Base-by-base conservation (phyloP, 1,284 basidiomycete species). In the Fomitopsis betulina region DNA sequence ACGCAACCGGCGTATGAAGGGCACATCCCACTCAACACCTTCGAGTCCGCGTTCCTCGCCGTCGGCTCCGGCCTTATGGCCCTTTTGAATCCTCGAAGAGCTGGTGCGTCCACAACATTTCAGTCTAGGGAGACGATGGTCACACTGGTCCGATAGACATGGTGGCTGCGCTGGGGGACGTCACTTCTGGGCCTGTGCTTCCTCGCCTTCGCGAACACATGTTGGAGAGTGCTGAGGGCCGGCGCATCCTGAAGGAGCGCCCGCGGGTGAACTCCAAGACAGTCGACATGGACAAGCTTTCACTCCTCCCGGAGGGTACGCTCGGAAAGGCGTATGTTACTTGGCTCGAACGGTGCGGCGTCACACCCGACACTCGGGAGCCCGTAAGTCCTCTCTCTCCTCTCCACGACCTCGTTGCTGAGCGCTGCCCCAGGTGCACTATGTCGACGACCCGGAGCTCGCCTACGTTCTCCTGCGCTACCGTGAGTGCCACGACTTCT, bases 381-480 rank as follows among this genome's bases (percentile, higher is more conserved):
- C 89, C 92, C 7, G 96, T 96, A 67, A 65, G 91, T 73, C 9
- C 17, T 17, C 19, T 35, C 49, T n/a, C 42, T 4, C 17, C 30
- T 4, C 23, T 30, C 6, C n/a, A 6, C 12, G 30, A 33, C 38
- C 10, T 5, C 53, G 13, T 40, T 15, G 35, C 40, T 32, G 15
- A 57, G 5, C 4, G 5, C 25, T 23, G 8, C 17, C 19, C 23
- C 80, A 91, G 94, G 94, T 97, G 5, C 91, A 89, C 64, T 98
- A 98, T 72, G 91, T 99, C 65, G 84, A 93, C 68, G 94, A 96
- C 65, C 92, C 94, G 1, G 93, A 95, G 67, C 82, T 96, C 12
- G 95, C 95, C 30, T 97, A 98, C 72, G 93, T 98, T 57, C 95
- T 99, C 89, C 94, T 97, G 66, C 89, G 97, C 45, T 99, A 99